phyloP scores from a whole-genome alignment of 495 filamentous ascomycete genomes.

The Aspergillus saccharolyticus region DNA sequence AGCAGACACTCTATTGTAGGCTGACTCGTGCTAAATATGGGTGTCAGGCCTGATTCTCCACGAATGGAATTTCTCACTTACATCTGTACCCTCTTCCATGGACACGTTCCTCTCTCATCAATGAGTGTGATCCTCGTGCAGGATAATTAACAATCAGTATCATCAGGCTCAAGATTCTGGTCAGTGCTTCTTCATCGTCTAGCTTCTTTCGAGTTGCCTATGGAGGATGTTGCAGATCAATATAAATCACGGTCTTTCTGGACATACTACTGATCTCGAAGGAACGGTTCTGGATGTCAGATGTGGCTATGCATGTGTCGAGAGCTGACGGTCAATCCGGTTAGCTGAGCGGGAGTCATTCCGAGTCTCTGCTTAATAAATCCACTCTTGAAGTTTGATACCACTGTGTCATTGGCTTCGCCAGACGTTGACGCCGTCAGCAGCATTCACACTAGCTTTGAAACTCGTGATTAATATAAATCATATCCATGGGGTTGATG shows the following conservation, averaged over 20 bases:
- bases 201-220: background rate
- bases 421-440: background rate
- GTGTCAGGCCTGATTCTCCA: background rate
- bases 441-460: background rate
- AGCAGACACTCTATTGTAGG: background rate
- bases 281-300: constrained; percentile 14
- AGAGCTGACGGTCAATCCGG: constrained; percentile 13
- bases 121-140: background rate
- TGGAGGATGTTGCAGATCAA: background rate
- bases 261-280: background rate
- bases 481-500: background rate
- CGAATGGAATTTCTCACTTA: background rate
- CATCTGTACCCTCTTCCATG: background rate
- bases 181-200: background rate
- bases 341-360: constrained; percentile 13
- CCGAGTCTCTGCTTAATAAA: background rate
- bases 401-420: background rate
- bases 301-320: constrained; percentile 23
- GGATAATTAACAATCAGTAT: background rate
- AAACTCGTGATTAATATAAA: background rate
- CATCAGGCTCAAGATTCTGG: background rate
- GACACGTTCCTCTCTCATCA: background rate
- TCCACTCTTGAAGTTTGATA: background rate
- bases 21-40: background rate
- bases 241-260: background rate